Conservation (phyloP, 805 yeast species). For the Debaryomyces tyrocola region DNA sequence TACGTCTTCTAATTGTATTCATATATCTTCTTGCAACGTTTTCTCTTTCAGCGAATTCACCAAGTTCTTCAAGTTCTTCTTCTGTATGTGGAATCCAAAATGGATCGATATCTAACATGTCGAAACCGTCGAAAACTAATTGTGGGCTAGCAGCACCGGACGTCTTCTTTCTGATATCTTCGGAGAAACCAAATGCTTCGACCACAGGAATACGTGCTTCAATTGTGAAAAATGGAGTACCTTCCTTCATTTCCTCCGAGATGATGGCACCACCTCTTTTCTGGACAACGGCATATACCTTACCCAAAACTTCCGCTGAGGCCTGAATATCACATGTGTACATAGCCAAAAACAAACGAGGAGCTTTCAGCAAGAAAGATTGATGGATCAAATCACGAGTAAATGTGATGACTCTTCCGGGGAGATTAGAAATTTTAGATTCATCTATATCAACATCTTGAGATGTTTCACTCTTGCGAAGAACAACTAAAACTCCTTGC, state of each 20-base stretch:
- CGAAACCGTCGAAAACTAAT: constrained; percentile 85
- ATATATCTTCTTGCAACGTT: constrained; percentile 87
- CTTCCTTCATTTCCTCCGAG: constrained; percentile 96
- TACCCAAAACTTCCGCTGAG: constrained; percentile 89
- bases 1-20: constrained; percentile 77
- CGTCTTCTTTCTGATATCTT: constrained; percentile 87
- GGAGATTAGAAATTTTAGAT: constrained; percentile 44
- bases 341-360: constrained; percentile 88
- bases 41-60: constrained; percentile 89
- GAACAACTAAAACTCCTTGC: constrained; percentile 69
- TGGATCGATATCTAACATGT: constrained; percentile 86
- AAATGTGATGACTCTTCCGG: constrained; percentile 73
- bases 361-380: constrained; percentile 77
- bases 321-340: constrained; percentile 95
- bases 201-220: constrained; percentile 86
- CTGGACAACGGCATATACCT: constrained; percentile 92
- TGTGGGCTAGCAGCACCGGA: constrained; percentile 99
- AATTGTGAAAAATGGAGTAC: constrained; percentile 92
- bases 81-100: constrained; percentile 99
- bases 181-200: constrained; percentile 95
- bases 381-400: constrained; percentile 73
- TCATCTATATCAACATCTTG: constrained; percentile 27
- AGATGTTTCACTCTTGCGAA: constrained; percentile 18
- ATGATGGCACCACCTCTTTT: constrained; percentile 80
- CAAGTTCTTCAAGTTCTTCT: constrained; percentile 90